Evolutionary conservation across 257 asterid species (phyloP).

Genomic region (Petrea volubilis): DNA sequence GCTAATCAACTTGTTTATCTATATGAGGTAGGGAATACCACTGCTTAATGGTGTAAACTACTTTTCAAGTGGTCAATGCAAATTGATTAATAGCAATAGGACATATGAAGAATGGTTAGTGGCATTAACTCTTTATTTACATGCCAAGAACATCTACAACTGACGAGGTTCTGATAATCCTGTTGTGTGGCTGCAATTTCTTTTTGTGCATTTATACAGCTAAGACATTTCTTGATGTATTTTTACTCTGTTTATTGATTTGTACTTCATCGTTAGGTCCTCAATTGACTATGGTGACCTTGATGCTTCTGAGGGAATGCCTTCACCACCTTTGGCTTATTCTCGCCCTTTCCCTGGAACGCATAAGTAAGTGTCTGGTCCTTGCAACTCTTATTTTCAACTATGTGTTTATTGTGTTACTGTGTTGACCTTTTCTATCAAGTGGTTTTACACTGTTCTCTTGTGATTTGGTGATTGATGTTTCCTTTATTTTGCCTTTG

Average conservation of each 20-base stretch:
- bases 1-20: background rate
- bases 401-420: background rate
- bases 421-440: background rate
- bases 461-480: constrained; percentile 8
- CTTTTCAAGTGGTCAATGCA: background rate
- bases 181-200: background rate
- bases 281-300: constrained; percentile 30
- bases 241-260: constrained; percentile 2
- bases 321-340: constrained; percentile 24
- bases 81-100: background rate
- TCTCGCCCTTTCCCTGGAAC: constrained; percentile 27
- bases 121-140: background rate
- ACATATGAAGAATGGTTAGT: background rate
- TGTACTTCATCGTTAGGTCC: constrained; percentile 24
- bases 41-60: background rate
- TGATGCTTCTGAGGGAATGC: constrained; percentile 19
- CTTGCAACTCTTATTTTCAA: constrained; percentile 6
- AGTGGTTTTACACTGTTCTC: constrained; percentile 13
- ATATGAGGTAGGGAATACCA: background rate
- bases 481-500: constrained; percentile 4
- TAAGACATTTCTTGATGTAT: background rate
- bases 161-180: background rate
- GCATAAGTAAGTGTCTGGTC: constrained; percentile 25
- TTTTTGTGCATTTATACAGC: background rate
- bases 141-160: background rate